Conservation (phyloP, 768 basidiomycete genomes). For the Leucocoprinus leucothites region DNA sequence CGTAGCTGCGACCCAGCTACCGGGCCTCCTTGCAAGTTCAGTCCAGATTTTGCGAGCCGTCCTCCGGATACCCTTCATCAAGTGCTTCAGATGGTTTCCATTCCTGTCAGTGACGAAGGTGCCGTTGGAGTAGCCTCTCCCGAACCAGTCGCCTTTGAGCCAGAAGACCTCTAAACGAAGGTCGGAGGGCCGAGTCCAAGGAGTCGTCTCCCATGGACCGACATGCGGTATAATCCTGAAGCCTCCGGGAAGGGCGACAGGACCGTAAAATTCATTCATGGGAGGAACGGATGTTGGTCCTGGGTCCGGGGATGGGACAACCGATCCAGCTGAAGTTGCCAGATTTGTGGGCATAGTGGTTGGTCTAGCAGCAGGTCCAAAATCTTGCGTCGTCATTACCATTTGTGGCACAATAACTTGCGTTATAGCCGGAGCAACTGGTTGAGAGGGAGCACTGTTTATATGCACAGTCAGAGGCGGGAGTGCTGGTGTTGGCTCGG, state of each 20-base stretch:
- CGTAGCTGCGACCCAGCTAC: background rate
- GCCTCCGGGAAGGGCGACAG: background rate
- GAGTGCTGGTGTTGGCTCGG: too few species aligned
- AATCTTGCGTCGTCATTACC: too few species aligned
- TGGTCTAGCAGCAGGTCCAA: too few species aligned
- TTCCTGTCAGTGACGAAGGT: background rate
- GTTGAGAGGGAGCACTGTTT: too few species aligned
- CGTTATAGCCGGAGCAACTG: too few species aligned
- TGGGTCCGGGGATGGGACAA: too few species aligned
- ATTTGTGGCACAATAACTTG: too few species aligned
- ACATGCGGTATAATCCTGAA: background rate
- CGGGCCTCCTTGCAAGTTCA: background rate
- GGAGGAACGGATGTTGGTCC: too few species aligned
- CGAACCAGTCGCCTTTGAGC: background rate
- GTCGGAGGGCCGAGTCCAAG: background rate
- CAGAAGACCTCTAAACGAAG: background rate
- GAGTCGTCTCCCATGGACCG: background rate
- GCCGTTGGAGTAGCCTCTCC: background rate
- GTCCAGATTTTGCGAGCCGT: background rate
- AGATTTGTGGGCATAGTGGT: too few species aligned
- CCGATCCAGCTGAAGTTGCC: too few species aligned
- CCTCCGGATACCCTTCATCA: constrained; percentile 2
- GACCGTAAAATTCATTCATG: background rate
- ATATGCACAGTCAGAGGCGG: too few species aligned
- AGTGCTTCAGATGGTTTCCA: background rate